phyloP scores from a whole-genome alignment of 371 early-diverging fungal species.

The Mortierella sp. region DNA sequence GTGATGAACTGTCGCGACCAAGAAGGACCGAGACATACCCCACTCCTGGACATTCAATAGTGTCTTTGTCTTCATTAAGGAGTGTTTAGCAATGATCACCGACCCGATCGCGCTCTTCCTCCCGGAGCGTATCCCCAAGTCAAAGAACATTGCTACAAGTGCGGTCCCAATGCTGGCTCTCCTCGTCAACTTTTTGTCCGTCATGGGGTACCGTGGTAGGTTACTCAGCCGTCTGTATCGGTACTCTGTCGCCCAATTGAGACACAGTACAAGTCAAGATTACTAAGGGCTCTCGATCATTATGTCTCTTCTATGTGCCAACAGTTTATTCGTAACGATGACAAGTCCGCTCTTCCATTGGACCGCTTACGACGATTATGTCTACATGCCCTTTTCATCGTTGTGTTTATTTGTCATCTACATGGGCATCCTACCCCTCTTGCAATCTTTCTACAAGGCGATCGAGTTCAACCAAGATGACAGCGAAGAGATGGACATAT shows the following conservation, averaged over 20 bases:
- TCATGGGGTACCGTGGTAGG: conserved; percentile 10
- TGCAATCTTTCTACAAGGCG: conserved; percentile 21
- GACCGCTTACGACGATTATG: conserved; percentile 18
- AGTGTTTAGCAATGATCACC: not conserved
- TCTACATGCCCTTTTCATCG: conserved; percentile 17
- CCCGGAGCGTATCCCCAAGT: conserved; percentile 7
- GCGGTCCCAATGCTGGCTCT: conserved; percentile 2
- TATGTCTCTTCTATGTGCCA: not conserved
- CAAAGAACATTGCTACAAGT: not conserved
- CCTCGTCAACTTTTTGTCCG: not conserved
- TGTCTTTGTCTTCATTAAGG: not conserved
- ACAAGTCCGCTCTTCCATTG: conserved; percentile 31
- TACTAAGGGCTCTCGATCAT: not conserved
- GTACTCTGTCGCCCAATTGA: not conserved
- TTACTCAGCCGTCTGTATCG: not conserved
- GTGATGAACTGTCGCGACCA: not conserved
- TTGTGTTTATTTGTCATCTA: conserved; percentile 6
- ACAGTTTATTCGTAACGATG: conserved; percentile 15
- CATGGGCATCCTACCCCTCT: conserved; percentile 2
- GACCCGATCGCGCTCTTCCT: conserved; percentile 25
- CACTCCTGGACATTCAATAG: not conserved
- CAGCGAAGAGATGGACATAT: not conserved
- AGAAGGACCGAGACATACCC: not conserved
- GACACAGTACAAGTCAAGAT: not conserved
- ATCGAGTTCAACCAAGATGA: not conserved